Base-by-base conservation (phyloP, 2,329 filamentous ascomycete genomes). In the Tolypocladium sp. region DNA sequence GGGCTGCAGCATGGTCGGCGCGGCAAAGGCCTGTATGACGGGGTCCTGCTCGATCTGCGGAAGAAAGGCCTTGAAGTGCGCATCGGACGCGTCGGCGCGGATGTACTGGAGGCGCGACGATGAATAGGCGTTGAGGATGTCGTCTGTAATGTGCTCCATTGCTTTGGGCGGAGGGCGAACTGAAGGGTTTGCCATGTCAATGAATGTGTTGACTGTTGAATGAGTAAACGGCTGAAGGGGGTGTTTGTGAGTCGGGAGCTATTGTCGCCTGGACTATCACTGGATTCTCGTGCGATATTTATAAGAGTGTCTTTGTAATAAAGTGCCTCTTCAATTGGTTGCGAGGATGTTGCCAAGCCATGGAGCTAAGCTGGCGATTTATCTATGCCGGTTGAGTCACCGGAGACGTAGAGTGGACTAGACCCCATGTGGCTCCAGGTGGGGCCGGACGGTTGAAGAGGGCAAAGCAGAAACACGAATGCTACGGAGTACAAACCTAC, bases 61-160 rank as follows among this genome's bases (percentile, higher is more conserved):
- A 9, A 65, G 55, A 10, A 58, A 60, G 15, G 56, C 58, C 54
- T 51, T 61, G 61, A 64, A 59, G 58, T 57, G 46, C 35, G 61
- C 59, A 56, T 61, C 55, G 17, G 53, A 55, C 25, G 60, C 58
- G 56, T 66, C 62, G 33, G 61, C 59, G 40, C 60, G 60, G 56
- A 63, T 60, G 57, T 63, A 64, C 20, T 57, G 57, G 6, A 66
- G 63, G 27, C 63, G 61, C 33, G 59, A 20, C n/a, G 64, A 63
- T 56, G 58, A 59, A 35, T 61, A 66, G 8, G 41, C 61, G 49
- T 52, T 35, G 17, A 13, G 3, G 30, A 52, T 22, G 20, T 33
- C 46, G 27, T 35, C 46, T 12, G 27, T 6, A 15, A 20, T 10
- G 27, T 33, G 4, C 3, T n/a, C 49, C 49, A 35, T 35, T 52